Evolutionary conservation across 225 moss, liverwort and hornwort species (phyloP), one percentile per base, ranked within the genome.

Genomic region (Pleurozium schreberi): DNA sequence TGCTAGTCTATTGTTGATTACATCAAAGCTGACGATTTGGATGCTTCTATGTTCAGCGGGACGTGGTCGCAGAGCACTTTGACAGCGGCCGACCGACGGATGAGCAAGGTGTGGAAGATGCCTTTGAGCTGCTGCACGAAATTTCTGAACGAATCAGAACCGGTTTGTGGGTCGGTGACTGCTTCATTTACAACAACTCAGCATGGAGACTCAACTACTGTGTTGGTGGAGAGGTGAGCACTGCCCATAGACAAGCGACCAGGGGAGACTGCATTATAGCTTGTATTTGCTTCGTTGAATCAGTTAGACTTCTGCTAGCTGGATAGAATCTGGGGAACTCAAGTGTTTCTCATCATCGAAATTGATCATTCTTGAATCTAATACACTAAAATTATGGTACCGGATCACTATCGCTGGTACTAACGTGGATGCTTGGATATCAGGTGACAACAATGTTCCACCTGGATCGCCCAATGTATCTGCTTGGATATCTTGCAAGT

Each of bases 361-460:
- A 49, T 75, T 75, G 60, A 87, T 81, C 81, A 36, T 60, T 85
- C 59, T 87, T 81, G 43, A 81, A 61, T 67, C 18, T 50, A 45
- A 9, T 67, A 27, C 53, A 43, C 65, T 57, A 31, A 70, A 45
- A 8, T 19, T 67, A 33, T 83, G 84, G 66, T 61, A 19, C 45
- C 18, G 19, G 57, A 59, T 34, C 30, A 75, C 31, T 80, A 40
- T 47, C 50, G 30, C 17, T 27, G 49, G 34, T 86, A 78, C 71
- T 88, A 55, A 84, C 89, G 85, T 83, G 55, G 49, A 62, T 89
- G 11, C 26, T 43, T 68, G 73, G 58, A 75, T 89, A 89, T 84
- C 63, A 98, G 98, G 98, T 98, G 84, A 98, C 97, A 65, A 98
- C 98, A 34, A 98, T 98, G 98, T 98, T 96, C 85, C 98, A 98